Percentiles rank a stretch among this genome's conserved stretches.
Evolutionary conservation across 2,329 filamentous ascomycete species (phyloP).

Genomic region (Calonectria hongkongensis): DNA sequence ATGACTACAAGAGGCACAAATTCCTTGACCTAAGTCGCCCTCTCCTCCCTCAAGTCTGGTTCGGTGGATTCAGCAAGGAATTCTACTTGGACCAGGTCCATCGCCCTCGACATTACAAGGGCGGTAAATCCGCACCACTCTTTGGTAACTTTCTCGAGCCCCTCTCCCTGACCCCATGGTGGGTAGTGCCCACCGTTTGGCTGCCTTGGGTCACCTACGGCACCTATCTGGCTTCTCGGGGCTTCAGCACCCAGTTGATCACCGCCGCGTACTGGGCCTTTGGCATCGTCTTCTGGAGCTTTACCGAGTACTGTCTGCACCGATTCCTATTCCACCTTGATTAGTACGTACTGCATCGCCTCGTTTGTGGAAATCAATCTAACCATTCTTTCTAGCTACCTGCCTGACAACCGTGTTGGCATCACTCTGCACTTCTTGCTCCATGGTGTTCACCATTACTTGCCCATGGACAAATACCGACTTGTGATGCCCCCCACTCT

Average conservation of each 20-base stretch:
- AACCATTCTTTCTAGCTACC: constrained; percentile 73
- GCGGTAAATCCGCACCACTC: constrained; percentile 91
- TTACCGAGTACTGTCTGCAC: constrained; percentile 93
- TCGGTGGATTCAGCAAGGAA: constrained; percentile 90
- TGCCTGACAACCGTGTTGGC: constrained; percentile 93
- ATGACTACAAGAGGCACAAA: constrained; percentile 92
- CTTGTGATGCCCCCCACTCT: constrained; percentile 97
- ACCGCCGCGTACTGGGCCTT: constrained; percentile 78
- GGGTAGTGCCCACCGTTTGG: constrained; percentile 89
- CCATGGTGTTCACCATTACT: constrained; percentile 97
- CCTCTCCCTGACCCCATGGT: constrained; percentile 97
- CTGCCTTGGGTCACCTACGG: constrained; percentile 87
- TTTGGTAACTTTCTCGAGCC: constrained; percentile 99
- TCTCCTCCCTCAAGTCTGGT: constrained; percentile 91
- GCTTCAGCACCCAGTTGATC: constrained; percentile 70
- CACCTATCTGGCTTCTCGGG: constrained; percentile 77
- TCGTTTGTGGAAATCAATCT: constrained; percentile 47
- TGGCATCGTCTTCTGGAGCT: constrained; percentile 88
- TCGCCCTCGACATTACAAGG: constrained; percentile 95
- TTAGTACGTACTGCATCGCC: constrained; percentile 74
- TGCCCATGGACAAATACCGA: constrained; percentile 98
- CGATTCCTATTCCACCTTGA: constrained; percentile 96
- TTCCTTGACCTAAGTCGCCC: constrained; percentile 93
- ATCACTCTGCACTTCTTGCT: constrained; percentile 94
- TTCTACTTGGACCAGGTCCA: constrained; percentile 99